phyloP scores from a whole-genome alignment of 2,329 filamentous ascomycete species.

The Ilyonectria sp. region DNA sequence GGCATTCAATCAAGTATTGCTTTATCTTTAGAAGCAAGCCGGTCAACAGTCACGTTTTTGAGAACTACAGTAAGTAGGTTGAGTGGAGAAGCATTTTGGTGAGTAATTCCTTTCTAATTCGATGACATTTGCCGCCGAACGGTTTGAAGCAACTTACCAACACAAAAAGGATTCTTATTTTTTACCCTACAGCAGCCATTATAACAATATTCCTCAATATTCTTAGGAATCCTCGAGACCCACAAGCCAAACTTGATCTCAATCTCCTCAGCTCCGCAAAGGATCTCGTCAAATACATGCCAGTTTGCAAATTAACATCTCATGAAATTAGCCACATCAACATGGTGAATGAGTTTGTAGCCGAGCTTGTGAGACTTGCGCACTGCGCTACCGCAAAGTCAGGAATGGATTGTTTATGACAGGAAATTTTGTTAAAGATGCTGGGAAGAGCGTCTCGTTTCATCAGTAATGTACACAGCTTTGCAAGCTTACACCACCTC shows the following conservation, averaged over 20 bases:
- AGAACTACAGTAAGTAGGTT: slow-evolving; percentile 59
- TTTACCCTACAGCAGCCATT: slow-evolving; percentile 70
- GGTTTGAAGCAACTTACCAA: too few relatives aligned
- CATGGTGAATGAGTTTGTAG: slow-evolving; percentile 59
- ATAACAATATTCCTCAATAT: slow-evolving; percentile 70
- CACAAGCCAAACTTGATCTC: slow-evolving; percentile 61
- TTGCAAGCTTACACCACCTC: too few relatives aligned
- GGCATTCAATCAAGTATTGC: slow-evolving; percentile 63
- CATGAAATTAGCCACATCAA: slow-evolving; percentile 58
- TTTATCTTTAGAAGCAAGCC: slow-evolving; percentile 68
- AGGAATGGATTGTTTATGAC: too few relatives aligned
- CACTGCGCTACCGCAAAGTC: slow-evolving; percentile 51
- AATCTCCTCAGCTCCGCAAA: slow-evolving; percentile 60
- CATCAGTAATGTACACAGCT: too few relatives aligned
- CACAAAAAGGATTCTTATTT: slow-evolving; percentile 43
- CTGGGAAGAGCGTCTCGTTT: too few relatives aligned
- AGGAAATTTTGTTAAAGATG: too few relatives aligned
- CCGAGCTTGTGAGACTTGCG: slow-evolving; percentile 60
- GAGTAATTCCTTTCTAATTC: slow-evolving; percentile 16
- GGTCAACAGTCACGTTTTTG: slow-evolving; percentile 67
- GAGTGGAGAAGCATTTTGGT: slow-evolving; percentile 66
- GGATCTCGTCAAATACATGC: slow-evolving; percentile 60
- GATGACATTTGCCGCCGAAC: too few relatives aligned
- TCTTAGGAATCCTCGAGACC: slow-evolving; percentile 62
- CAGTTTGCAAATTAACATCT: slow-evolving; percentile 44